These are phyloP conservation scores for Scutellaria barbata DNA, from an alignment of 257 asterid species.

Conservation along the genomic window DNA sequence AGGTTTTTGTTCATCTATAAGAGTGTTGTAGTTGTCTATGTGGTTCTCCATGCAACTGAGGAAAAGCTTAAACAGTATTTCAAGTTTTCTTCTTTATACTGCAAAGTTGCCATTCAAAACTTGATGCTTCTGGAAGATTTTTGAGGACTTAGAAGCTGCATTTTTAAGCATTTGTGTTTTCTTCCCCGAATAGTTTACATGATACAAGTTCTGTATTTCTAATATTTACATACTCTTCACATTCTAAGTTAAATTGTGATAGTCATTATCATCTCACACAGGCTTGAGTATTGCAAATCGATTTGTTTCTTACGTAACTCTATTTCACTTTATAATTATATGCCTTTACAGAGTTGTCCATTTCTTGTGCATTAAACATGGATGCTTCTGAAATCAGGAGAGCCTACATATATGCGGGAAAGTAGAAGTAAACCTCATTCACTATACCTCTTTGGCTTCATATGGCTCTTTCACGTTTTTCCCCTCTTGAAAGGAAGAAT, in stretches of 20 bases:
- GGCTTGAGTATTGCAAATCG: background rate
- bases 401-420: background rate
- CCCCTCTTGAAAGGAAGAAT: background rate
- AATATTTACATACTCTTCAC: background rate
- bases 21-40: conserved; percentile 13
- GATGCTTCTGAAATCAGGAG: conserved; percentile 24
- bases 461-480: background rate
- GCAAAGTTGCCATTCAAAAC: background rate
- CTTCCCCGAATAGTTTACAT: conserved; percentile 14
- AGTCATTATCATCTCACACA: background rate
- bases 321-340: background rate
- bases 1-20: background rate
- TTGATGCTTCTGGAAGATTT: conserved; percentile 6
- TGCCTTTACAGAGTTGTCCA: background rate
- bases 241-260: conserved; percentile 10
- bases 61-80: background rate
- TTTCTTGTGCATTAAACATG: background rate
- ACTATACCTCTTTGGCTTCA: conserved; percentile 11
- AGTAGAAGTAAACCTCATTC: background rate
- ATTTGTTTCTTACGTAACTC: background rate
- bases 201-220: background rate
- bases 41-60: conserved; percentile 27
- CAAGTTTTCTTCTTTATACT: background rate
- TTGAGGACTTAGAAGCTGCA: conserved; percentile 1
- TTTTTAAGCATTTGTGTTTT: background rate